Evolutionary conservation across 495 filamentous ascomycete species (phyloP).

Genomic region (Penicillium salamii): DNA sequence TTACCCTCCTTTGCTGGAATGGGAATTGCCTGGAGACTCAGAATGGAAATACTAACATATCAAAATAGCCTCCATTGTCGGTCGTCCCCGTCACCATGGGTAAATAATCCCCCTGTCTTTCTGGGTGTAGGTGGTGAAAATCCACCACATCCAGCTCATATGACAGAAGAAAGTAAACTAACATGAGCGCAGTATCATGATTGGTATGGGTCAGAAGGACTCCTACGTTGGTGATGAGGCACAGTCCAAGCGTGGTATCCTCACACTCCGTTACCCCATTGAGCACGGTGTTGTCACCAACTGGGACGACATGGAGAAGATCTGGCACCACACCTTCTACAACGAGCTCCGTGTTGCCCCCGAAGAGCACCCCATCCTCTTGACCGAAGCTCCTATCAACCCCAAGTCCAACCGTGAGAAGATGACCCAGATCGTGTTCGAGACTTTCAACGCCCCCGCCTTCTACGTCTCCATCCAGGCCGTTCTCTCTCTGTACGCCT

Average conservation of each 20-base stretch:
- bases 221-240: conserved; percentile 99
- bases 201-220: conserved; percentile 99
- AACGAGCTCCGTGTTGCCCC: conserved; percentile 99
- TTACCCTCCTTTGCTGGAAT: conserved; percentile 1
- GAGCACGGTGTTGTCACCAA: conserved; percentile 99
- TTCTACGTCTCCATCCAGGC: conserved; percentile 99
- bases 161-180: conserved; percentile 18
- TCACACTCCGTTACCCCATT: conserved; percentile 98
- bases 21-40: background rate
- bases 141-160: background rate
- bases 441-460: conserved; percentile 99
- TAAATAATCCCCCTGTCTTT: conserved; percentile 53
- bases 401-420: conserved; percentile 99
- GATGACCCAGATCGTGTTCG: conserved; percentile 99
- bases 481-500: conserved; percentile 97
- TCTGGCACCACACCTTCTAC: conserved; percentile 99
- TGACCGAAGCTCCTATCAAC: conserved; percentile 99
- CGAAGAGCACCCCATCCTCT: conserved; percentile 98
- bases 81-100: conserved; percentile 99
- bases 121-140: conserved; percentile 6
- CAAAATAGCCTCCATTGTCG: conserved; percentile 89
- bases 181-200: conserved; percentile 82
- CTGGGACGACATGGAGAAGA: conserved; percentile 99
- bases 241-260: conserved; percentile 99
- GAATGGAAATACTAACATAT: background rate